Conservation (phyloP, 352 stramenopile species). For the Paralagenidium karlingii region DNA sequence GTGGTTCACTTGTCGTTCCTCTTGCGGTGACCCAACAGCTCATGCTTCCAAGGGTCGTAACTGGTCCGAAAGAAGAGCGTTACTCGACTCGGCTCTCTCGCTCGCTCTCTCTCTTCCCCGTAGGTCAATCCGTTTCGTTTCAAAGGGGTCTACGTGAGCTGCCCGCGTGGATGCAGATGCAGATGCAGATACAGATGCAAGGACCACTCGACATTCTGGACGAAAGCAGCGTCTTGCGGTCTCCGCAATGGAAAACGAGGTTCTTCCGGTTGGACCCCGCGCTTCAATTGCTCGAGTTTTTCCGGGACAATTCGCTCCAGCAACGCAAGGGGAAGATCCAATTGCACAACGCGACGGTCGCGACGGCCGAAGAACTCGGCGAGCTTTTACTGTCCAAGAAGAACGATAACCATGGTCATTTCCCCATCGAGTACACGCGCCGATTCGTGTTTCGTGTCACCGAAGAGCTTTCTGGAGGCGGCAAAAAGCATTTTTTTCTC, state of each 20-base stretch:
- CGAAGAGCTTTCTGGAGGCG: constrained; percentile 6
- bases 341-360: constrained; percentile 24
- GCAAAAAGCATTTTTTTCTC: constrained; percentile 29
- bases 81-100: no score
- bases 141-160: no score
- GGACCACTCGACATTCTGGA: no score
- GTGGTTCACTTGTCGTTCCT: background rate
- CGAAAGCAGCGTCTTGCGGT: no score
- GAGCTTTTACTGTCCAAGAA: constrained; percentile 14
- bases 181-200: no score
- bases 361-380: constrained; percentile 39
- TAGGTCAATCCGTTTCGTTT: no score
- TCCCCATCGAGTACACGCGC: constrained; percentile 34
- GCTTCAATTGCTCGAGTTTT: constrained; percentile 49
- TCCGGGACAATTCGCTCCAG: constrained; percentile 24
- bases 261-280: constrained; percentile 31
- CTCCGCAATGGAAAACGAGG: no score
- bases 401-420: constrained; percentile 7
- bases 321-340: constrained; percentile 26
- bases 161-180: no score
- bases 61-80: no score
- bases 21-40: background rate
- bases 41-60: no score
- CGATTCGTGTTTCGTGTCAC: constrained; percentile 57
- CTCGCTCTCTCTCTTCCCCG: no score